These are phyloP conservation scores for Hygrocybe punicea DNA, from an alignment of 768 basidiomycete species.

Conservation along the genomic window DNA sequence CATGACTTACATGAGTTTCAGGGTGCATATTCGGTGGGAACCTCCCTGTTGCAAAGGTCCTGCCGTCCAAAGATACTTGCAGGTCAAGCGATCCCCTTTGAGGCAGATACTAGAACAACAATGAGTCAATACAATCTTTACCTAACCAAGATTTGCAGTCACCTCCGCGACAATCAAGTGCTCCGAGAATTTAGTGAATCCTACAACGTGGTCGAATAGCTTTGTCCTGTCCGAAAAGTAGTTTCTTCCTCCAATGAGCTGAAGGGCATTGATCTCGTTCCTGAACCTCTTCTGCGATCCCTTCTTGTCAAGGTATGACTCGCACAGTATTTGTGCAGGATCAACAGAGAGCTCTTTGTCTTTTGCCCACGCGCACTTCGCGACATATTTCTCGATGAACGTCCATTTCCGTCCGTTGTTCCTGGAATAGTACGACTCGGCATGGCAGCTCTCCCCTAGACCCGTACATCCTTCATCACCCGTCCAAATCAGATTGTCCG, in stretches of 20 bases:
- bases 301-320: slow-evolving; percentile 76
- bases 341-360: slow-evolving; percentile 78
- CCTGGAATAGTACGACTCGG: slow-evolving; percentile 67
- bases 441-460: slow-evolving; percentile 54
- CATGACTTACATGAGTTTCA: slow-evolving; percentile 73
- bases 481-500: slow-evolving; percentile 87
- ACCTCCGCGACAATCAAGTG: slow-evolving; percentile 95
- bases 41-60: slow-evolving; percentile 75
- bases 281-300: slow-evolving; percentile 68
- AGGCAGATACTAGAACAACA: slow-evolving; percentile 44
- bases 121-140: slow-evolving; percentile 6
- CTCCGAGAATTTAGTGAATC: slow-evolving; percentile 96
- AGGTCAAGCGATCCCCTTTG: slow-evolving; percentile 63
- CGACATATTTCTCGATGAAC: slow-evolving; percentile 78
- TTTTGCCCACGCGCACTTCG: slow-evolving; percentile 88
- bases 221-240: slow-evolving; percentile 71
- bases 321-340: slow-evolving; percentile 86
- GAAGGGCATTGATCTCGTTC: slow-evolving; percentile 55
- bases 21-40: slow-evolving; percentile 92
- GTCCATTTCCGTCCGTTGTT: slow-evolving; percentile 79
- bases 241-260: slow-evolving; percentile 72
- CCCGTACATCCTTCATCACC: slow-evolving; percentile 67
- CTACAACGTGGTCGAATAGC: slow-evolving; percentile 84
- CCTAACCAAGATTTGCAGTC: slow-evolving; percentile 19
- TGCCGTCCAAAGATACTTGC: slow-evolving; percentile 90